These are phyloP conservation scores for Silene conica DNA, from an alignment of 148 eudicot genomes.

Conservation along the genomic window DNA sequence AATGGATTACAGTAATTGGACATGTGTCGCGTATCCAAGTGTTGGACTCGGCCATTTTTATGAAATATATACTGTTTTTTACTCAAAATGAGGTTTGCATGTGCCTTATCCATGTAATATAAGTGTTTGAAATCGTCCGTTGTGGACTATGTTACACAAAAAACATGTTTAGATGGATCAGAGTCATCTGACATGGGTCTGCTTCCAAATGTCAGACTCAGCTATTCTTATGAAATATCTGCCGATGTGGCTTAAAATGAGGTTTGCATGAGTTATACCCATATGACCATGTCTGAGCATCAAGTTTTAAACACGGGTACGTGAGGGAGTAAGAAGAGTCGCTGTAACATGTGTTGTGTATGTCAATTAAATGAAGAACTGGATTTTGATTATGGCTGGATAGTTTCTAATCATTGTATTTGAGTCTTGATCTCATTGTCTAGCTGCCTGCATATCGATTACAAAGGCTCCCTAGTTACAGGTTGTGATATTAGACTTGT, in stretches of 20 bases:
- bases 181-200: too few relatives aligned
- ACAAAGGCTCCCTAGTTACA: not conserved
- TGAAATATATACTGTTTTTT: not conserved
- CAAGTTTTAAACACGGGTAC: not conserved
- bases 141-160: too few relatives aligned
- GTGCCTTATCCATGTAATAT: not conserved
- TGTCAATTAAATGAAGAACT: not conserved
- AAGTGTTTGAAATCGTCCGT: too few relatives aligned
- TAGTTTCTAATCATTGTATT: slow-evolving; percentile 3
- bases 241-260: not conserved
- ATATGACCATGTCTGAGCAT: not conserved
- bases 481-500: not conserved
- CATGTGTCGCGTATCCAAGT: not conserved
- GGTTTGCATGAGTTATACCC: not conserved
- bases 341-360: not conserved
- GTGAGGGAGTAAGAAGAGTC: not conserved
- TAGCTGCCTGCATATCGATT: not conserved
- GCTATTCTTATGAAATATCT: not conserved
- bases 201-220: too few relatives aligned
- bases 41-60: not conserved
- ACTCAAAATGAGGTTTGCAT: not conserved
- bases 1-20: not conserved
- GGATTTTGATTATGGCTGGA: not conserved
- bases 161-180: too few relatives aligned
- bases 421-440: not conserved